A percentile compares a stretch with the other conserved stretches of the same genome.
Evolutionary conservation across 164 flowering plant genomes (phyloP).

Genomic region (Stephania japonica): DNA sequence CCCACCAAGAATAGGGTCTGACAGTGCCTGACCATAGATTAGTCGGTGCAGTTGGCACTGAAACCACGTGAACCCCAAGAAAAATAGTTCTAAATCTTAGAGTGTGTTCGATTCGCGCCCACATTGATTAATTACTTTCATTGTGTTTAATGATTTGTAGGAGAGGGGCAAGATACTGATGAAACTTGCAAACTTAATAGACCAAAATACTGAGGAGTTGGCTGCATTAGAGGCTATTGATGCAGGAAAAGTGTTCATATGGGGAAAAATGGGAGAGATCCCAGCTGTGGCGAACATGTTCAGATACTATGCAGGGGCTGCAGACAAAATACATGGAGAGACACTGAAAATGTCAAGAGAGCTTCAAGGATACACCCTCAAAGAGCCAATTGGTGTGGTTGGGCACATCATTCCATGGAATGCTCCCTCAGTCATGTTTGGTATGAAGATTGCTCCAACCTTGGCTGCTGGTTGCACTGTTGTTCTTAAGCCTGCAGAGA

Average conservation of each 20-base stretch:
- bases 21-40: too few relatives aligned
- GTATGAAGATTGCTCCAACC: conserved; percentile 54
- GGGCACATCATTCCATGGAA: conserved; percentile 85
- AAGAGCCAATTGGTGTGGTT: conserved; percentile 73
- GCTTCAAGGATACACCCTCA: conserved; percentile 53
- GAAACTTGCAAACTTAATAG: conserved; percentile 67
- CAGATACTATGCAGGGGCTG: conserved; percentile 81
- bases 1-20: too few relatives aligned
- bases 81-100: too few relatives aligned
- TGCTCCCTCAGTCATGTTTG: conserved; percentile 43
- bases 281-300: conserved; percentile 34
- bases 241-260: conserved; percentile 48
- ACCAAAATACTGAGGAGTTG: conserved; percentile 51
- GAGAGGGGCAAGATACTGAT: conserved; percentile 54
- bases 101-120: too few relatives aligned
- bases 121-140: background rate
- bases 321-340: conserved; percentile 77
- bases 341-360: conserved; percentile 49
- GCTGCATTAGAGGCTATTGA: conserved; percentile 58
- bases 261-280: conserved; percentile 35
- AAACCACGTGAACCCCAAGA: too few relatives aligned
- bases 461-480: conserved; percentile 86
- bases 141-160: conserved; percentile 22
- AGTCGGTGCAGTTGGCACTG: too few relatives aligned
- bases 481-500: conserved; percentile 81